Conservation (phyloP, 441 rosid genomes). For the Hura crepitans region DNA sequence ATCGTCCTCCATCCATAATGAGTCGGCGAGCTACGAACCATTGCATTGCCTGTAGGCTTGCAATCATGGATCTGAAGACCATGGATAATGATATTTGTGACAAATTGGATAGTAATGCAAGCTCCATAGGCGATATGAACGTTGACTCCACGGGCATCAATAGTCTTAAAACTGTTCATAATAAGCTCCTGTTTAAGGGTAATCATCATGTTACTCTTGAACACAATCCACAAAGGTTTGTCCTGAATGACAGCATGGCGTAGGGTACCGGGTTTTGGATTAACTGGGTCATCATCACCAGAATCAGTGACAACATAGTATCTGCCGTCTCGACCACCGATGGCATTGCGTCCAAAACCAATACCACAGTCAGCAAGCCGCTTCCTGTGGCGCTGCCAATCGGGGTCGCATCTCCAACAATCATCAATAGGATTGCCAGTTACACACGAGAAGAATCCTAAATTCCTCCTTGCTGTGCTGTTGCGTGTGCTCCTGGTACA, state of each 20-base stretch:
- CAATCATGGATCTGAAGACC: conserved; percentile 87
- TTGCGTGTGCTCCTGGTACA: conserved; percentile 46
- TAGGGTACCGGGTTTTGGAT: conserved; percentile 78
- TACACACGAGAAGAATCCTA: conserved; percentile 68
- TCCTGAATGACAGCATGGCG: conserved; percentile 85
- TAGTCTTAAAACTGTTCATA: conserved; percentile 85
- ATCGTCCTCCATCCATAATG: conserved; percentile 78
- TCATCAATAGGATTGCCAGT: conserved; percentile 91
- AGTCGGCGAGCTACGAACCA: conserved; percentile 68
- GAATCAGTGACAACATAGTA: conserved; percentile 73
- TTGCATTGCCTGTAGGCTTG: conserved; percentile 81
- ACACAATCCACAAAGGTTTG: conserved; percentile 81
- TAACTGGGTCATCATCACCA: conserved; percentile 57
- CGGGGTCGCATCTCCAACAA: conserved; percentile 88
- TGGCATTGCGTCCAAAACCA: conserved; percentile 82
- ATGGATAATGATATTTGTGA: conserved; percentile 74
- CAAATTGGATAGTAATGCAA: conserved; percentile 77
- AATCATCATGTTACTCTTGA: conserved; percentile 78
- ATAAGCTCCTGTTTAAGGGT: conserved; percentile 78
- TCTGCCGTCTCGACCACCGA: conserved; percentile 81
- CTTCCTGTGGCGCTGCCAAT: conserved; percentile 72
- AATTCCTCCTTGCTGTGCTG: conserved; percentile 61
- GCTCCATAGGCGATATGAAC: conserved; percentile 91
- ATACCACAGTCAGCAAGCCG: conserved; percentile 75
- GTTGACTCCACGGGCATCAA: conserved; percentile 79